Evolutionary conservation across 2,329 filamentous ascomycete genomes (phyloP).

Genomic region (Fusarium devonianum): DNA sequence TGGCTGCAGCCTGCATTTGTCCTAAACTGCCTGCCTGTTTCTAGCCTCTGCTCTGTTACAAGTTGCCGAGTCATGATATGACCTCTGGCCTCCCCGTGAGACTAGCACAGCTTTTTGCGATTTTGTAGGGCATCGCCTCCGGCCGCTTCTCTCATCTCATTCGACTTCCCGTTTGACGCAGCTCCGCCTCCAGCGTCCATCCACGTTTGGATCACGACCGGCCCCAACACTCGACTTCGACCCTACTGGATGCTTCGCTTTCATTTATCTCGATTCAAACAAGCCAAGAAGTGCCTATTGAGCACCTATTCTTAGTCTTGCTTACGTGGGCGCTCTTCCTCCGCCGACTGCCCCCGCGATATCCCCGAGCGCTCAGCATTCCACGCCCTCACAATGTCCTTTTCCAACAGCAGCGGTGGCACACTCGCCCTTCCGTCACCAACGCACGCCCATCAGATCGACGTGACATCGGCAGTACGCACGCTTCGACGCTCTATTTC

Average conservation of each 20-base stretch:
- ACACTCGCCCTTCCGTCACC: conserved; percentile 88
- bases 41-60: conserved; percentile 27
- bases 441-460: conserved; percentile 81
- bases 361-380: conserved; percentile 39
- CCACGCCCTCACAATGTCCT: conserved; percentile 59
- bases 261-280: conserved; percentile 18
- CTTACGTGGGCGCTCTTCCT: conserved; percentile 43
- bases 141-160: conserved; percentile 28
- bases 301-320: conserved; percentile 22
- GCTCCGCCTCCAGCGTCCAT: conserved; percentile 9
- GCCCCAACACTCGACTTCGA: conserved; percentile 7
- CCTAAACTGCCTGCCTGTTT: conserved; percentile 25
- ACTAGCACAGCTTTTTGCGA: conserved; percentile 40
- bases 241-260: conserved; percentile 17
- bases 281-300: conserved; percentile 16
- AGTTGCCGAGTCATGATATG: conserved; percentile 43
- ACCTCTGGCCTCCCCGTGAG: conserved; percentile 37
- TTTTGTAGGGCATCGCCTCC: conserved; percentile 36
- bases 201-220: conserved; percentile 16
- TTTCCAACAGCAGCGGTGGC: conserved; percentile 69
- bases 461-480: conserved; percentile 81
- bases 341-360: conserved; percentile 36
- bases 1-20: conserved; percentile 29
- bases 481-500: conserved; percentile 88
- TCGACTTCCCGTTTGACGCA: conserved; percentile 22